Evolutionary conservation across 2,329 filamentous ascomycete species (phyloP), one percentile per base, ranked within the genome.

Genomic region (Sarocladiaceae sp.): DNA sequence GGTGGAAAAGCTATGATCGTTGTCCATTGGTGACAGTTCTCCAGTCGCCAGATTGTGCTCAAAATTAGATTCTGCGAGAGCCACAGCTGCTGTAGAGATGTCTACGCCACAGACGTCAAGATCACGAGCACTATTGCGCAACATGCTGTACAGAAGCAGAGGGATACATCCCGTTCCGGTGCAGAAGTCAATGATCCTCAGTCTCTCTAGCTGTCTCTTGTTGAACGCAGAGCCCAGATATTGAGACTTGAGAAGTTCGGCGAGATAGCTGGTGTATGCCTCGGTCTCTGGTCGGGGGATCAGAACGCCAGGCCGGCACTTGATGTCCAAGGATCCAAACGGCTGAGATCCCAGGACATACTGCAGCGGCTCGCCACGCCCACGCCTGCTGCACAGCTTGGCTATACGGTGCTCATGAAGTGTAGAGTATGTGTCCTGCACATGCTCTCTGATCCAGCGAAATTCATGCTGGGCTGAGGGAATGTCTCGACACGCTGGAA

Each of bases 101-200:
- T 97, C 91, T 15, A 95, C 62, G 3, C 87, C 91, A 1, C 73
- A 56, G n/a, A 87, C 66, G 3, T 67, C 60, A 6, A 87, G 52
- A 0, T 51, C 40, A 1, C 59, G 53, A 42, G 69, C 61, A 16
- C 61, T 55, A 55, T 58, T 47, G 15, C 63, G 63, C 29, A 88
- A 73, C 9, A 82, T 70, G 27, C 81, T 70, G 49, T 85, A 78
- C 6, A 95, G 71, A 3, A 88, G 75, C 7, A 97, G 74, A 0
- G 88, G 77, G 50, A 97, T 95, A 64, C 91, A 96, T 4, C 93
- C 93, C 4, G 86, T 88, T 9, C 93, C 93, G 0, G 88, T 90
- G 62, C 93, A 97, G 23, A 96, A 70, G 61, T 98, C 93, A 7
- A 96, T 62, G 32, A 97, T 69, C 11, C 72, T 74, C 11, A 94